These are phyloP conservation scores for Aspergillus quadrilineatus DNA, from an alignment of 2,329 filamentous ascomycete species.

Conservation along the genomic window DNA sequence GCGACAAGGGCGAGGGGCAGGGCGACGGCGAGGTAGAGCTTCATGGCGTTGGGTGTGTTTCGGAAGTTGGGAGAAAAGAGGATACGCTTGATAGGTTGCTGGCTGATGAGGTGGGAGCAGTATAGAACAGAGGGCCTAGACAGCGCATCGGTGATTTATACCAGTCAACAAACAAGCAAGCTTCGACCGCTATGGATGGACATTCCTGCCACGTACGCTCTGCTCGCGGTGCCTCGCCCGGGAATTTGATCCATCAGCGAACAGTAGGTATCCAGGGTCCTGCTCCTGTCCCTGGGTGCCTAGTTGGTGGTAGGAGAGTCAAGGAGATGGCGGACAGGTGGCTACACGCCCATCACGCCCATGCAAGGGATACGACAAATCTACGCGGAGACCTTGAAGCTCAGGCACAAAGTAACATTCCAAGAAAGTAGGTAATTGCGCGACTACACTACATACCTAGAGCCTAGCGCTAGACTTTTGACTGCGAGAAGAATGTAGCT, in stretches of 20 bases:
- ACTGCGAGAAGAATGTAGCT: conserved; percentile 37
- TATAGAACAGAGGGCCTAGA: neutral
- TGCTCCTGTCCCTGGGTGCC: neutral
- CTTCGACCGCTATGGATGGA: neutral
- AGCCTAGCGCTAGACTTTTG: neutral
- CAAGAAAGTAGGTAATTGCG: conserved; percentile 9
- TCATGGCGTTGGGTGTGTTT: conserved; percentile 4
- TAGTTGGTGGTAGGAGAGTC: neutral
- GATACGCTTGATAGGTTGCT: conserved; percentile 10
- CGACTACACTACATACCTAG: conserved; percentile 6
- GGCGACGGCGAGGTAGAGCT: conserved; percentile 29
- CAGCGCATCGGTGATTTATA: conserved; percentile 7
- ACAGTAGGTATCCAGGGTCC: neutral
- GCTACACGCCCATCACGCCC: neutral
- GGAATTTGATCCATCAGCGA: neutral
- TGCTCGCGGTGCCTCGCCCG: neutral
- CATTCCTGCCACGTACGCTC: conserved; percentile 2
- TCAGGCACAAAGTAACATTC: neutral
- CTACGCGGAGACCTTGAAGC: neutral
- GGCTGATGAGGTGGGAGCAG: neutral
- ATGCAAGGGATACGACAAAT: conserved; percentile 2
- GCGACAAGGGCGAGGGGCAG: conserved; percentile 31
- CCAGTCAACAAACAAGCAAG: neutral
- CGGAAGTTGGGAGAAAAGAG: neutral
- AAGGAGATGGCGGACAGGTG: neutral